A percentile compares a stretch with the other conserved stretches of the same genome.
These are phyloP conservation scores for Asparagopsis taxiformis DNA, from an alignment of 31 red algal genomes.

Conservation along the genomic window DNA sequence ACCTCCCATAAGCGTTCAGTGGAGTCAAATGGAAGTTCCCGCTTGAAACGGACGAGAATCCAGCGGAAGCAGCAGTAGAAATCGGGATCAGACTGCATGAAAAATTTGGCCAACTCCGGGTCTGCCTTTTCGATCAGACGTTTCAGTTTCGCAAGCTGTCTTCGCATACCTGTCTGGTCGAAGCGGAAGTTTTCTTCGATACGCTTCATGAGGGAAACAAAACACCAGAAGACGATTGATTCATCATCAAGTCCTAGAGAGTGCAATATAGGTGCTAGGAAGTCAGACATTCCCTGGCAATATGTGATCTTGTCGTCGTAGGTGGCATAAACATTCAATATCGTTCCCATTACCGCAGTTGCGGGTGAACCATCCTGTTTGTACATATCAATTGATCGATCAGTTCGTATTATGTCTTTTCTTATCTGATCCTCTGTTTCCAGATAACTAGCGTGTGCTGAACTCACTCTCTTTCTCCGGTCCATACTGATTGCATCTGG, in stretches of 20 bases:
- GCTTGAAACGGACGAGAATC: slow-evolving; percentile 85
- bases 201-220: slow-evolving; percentile 63
- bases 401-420: slow-evolving; percentile 89
- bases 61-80: slow-evolving; percentile 82
- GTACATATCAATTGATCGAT: slow-evolving; percentile 65
- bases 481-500: slow-evolving; percentile 30
- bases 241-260: slow-evolving; percentile 54
- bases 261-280: slow-evolving; percentile 72
- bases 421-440: slow-evolving; percentile 64
- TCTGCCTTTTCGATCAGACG: slow-evolving; percentile 48
- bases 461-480: slow-evolving; percentile 56
- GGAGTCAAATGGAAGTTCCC: slow-evolving; percentile 72
- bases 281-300: slow-evolving; percentile 94
- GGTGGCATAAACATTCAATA: slow-evolving; percentile 70
- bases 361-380: slow-evolving; percentile 41
- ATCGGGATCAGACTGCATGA: slow-evolving; percentile 57
- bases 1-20: slow-evolving; percentile 80
- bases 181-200: slow-evolving; percentile 69
- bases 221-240: slow-evolving; percentile 69
- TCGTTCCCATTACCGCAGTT: slow-evolving; percentile 28
- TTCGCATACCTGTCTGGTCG: slow-evolving; percentile 76
- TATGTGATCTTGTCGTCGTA: slow-evolving; percentile 70
- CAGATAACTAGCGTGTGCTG: slow-evolving; percentile 44
- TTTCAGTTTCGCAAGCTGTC: slow-evolving; percentile 53
- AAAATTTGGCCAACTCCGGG: slow-evolving; percentile 30